Conservation (phyloP, 345 rosid genomes). For the Limnanthes douglasii region DNA sequence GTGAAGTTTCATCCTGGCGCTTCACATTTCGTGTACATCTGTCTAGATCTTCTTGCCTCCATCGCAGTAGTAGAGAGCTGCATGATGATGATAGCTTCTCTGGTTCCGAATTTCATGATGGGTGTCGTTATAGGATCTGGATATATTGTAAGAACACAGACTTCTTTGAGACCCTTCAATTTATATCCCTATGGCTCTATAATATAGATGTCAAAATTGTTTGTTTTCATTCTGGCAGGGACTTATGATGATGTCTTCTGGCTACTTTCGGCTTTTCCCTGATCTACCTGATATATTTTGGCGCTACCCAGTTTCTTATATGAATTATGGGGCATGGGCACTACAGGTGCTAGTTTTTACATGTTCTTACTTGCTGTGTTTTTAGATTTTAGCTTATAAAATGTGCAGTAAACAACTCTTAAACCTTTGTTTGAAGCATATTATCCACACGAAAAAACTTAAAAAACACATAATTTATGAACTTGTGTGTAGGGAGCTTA, state of each 20-base stretch:
- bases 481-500: conserved; percentile 57
- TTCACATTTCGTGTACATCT: conserved; percentile 13
- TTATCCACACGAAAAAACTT: too few relatives aligned
- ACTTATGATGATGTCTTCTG: conserved; percentile 32
- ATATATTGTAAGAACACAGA: conserved; percentile 32
- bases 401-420: too few relatives aligned
- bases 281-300: conserved; percentile 35
- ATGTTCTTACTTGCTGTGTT: background rate
- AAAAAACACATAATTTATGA: too few relatives aligned
- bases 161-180: too few relatives aligned
- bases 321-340: conserved; percentile 36
- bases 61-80: conserved; percentile 38
- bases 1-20: conserved; percentile 26
- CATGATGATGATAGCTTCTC: conserved; percentile 41
- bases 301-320: conserved; percentile 37
- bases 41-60: conserved; percentile 20
- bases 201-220: too few relatives aligned
- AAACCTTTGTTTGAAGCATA: too few relatives aligned
- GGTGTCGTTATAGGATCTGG: conserved; percentile 36
- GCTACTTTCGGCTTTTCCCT: conserved; percentile 25
- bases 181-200: too few relatives aligned
- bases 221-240: conserved; percentile 20
- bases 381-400: too few relatives aligned
- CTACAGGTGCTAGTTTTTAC: conserved; percentile 21
- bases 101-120: conserved; percentile 39